phyloP scores from a whole-genome alignment of 2,329 filamentous ascomycete genomes.

The Penicillium digitatum region DNA sequence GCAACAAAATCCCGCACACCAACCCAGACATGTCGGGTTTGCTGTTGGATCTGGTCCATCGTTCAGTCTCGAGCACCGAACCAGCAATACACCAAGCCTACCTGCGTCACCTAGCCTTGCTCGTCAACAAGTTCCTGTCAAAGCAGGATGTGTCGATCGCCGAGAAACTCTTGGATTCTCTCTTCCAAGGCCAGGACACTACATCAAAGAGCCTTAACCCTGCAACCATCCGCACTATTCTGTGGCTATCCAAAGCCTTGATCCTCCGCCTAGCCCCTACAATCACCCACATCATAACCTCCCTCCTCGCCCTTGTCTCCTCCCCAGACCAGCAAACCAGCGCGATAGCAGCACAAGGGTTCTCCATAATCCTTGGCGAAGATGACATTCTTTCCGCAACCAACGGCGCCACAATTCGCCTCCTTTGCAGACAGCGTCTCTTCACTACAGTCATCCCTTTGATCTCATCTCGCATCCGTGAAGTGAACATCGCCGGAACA shows the following conservation, averaged over 20 bases:
- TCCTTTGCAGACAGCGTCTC: slow-evolving; percentile 60
- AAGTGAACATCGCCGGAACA: slow-evolving; percentile 32
- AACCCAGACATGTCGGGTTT: slow-evolving; percentile 32
- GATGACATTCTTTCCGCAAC: slow-evolving; percentile 58
- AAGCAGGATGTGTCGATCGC: slow-evolving; percentile 32
- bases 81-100: slow-evolving; percentile 40
- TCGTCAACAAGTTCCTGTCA: slow-evolving; percentile 42
- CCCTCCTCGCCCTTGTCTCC: slow-evolving; percentile 46
- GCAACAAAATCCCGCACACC: slow-evolving; percentile 29
- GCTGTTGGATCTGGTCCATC: slow-evolving; percentile 36
- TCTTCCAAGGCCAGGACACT: slow-evolving; percentile 23
- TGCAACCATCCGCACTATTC: slow-evolving; percentile 52
- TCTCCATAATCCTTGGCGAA: slow-evolving; percentile 56
- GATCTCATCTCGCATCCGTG: slow-evolving; percentile 52
- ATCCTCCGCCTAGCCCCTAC: slow-evolving; percentile 51
- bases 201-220: slow-evolving; percentile 28
- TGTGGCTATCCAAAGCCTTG: slow-evolving; percentile 60
- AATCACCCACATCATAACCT: slow-evolving; percentile 50
- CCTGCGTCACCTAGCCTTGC: slow-evolving; percentile 41
- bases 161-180: slow-evolving; percentile 31
- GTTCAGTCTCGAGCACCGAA: slow-evolving; percentile 29
- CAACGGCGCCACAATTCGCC: slow-evolving; percentile 60
- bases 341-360: slow-evolving; percentile 53
- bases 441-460: slow-evolving; percentile 58
- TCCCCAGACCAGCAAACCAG: slow-evolving; percentile 48